Percentiles rank a stretch among this genome's conserved stretches.
These are phyloP conservation scores for Meira miltonrushii DNA, from an alignment of 1,284 basidiomycete genomes.

Conservation along the genomic window DNA sequence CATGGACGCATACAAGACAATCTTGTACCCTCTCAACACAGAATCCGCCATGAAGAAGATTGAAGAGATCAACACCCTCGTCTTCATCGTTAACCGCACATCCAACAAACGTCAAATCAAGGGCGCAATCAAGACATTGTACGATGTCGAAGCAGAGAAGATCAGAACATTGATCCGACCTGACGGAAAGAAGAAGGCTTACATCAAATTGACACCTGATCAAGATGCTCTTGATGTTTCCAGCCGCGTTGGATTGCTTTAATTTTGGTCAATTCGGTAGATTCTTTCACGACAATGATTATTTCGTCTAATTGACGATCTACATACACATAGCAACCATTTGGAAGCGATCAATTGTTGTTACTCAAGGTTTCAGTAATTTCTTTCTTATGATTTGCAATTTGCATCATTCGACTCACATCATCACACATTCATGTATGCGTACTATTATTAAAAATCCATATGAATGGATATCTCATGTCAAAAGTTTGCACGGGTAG, in stretches of 20 bases:
- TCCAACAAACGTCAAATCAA: slow-evolving; percentile 99
- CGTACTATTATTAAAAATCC: no score
- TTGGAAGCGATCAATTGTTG: no score
- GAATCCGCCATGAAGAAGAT: slow-evolving; percentile 73
- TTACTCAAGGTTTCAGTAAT: no score
- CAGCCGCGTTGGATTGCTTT: slow-evolving; percentile 75
- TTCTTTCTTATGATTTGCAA: no score
- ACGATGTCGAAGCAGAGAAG: slow-evolving; percentile 91
- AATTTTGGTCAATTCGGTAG: slow-evolving; percentile 4
- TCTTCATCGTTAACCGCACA: slow-evolving; percentile 92
- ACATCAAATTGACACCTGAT: slow-evolving; percentile 87
- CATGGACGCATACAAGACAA: slow-evolving; percentile 94
- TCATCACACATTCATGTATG: no score
- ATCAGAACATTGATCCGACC: slow-evolving; percentile 98
- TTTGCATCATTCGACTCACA: no score
- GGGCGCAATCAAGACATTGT: slow-evolving; percentile 97
- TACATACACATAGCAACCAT: no score
- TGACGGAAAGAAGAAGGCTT: slow-evolving; percentile 99
- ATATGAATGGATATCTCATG: no score
- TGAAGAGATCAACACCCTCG: slow-evolving; percentile 98
- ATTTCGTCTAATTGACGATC: no score
- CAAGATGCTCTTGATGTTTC: slow-evolving; percentile 96
- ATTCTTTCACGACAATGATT: no score
- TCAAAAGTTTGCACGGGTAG: no score
- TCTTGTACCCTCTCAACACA: slow-evolving; percentile 67